Percentiles rank a stretch among this genome's conserved stretches.
phyloP scores from a whole-genome alignment of 2,329 filamentous ascomycete species.

The Hyphodiscus sp. region DNA sequence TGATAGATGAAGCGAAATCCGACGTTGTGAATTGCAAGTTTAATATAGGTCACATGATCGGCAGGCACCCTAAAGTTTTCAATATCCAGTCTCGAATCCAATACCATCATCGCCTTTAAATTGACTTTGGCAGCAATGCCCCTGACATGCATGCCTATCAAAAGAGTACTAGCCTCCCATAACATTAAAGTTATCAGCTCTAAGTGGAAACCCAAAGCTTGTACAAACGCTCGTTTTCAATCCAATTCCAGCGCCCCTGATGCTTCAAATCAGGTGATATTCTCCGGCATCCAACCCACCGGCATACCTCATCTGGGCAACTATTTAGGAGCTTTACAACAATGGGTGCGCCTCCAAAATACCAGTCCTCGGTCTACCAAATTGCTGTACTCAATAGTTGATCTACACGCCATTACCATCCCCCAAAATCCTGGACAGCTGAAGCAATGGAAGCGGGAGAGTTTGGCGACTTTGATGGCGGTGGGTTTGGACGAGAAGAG shows the following conservation, averaged over 20 bases:
- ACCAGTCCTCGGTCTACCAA: conserved; percentile 48
- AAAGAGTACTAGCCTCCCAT: not conserved
- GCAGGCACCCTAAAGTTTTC: too few relatives aligned
- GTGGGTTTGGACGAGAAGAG: conserved; percentile 75
- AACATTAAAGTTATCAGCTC: too few relatives aligned
- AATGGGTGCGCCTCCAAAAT: conserved; percentile 80
- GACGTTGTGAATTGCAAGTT: too few relatives aligned
- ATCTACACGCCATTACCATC: conserved; percentile 86
- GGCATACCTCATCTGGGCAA: conserved; percentile 92
- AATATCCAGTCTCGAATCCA: too few relatives aligned
- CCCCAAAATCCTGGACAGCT: conserved; percentile 60
- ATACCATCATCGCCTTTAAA: not conserved
- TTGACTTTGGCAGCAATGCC: not conserved
- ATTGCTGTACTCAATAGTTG: conserved; percentile 81
- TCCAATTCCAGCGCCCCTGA: not conserved
- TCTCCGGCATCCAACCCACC: conserved; percentile 96
- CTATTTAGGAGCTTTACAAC: conserved; percentile 80
- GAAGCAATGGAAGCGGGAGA: conserved; percentile 61
- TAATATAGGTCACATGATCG: too few relatives aligned
- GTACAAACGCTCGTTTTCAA: too few relatives aligned
- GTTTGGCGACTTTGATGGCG: conserved; percentile 73
- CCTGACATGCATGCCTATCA: not conserved
- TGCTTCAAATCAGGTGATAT: conserved; percentile 49
- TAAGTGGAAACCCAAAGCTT: too few relatives aligned
- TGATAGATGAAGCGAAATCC: too few relatives aligned